phyloP scores from a whole-genome alignment of 257 asterid species.

The Hygrophila difformis region DNA sequence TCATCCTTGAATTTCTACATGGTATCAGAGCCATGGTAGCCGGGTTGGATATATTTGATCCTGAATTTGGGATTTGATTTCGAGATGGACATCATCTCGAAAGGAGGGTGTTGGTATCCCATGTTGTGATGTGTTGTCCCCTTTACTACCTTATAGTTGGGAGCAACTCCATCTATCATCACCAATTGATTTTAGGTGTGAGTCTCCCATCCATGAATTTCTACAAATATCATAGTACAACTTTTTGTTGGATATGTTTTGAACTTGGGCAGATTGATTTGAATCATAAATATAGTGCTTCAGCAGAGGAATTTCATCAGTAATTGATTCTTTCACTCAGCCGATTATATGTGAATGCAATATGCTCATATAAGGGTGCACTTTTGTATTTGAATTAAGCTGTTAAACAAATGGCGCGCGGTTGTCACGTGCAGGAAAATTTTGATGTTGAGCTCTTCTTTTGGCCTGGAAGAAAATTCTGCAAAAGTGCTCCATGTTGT shows the following conservation, averaged over 20 bases:
- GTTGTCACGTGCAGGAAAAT: slow-evolving; percentile 15
- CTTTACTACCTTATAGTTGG: too few species aligned
- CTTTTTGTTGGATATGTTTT: slow-evolving; percentile 21
- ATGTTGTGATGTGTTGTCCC: too few species aligned
- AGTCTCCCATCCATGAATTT: too few species aligned
- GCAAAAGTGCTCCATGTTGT: slow-evolving; percentile 48
- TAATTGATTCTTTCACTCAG: slow-evolving; percentile 48
- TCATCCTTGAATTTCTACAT: too few species aligned
- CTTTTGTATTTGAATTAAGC: slow-evolving; percentile 10
- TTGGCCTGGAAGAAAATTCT: slow-evolving; percentile 53
- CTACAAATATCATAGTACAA: too few species aligned
- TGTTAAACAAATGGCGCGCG: slow-evolving; percentile 15
- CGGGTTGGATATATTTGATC: too few species aligned
- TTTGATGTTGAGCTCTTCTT: slow-evolving; percentile 2
- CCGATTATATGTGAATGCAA: slow-evolving; percentile 50
- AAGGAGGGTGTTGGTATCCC: too few species aligned
- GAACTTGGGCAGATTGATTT: slow-evolving; percentile 34
- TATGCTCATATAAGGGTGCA: slow-evolving; percentile 58
- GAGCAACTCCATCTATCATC: too few species aligned
- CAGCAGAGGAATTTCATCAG: slow-evolving; percentile 37
- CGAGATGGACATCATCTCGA: too few species aligned
- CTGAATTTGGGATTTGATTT: too few species aligned
- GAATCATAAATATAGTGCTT: slow-evolving; percentile 28
- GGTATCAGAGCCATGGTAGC: too few species aligned
- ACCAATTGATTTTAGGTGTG: too few species aligned